These are phyloP conservation scores for Silene latifolia DNA, from an alignment of 148 eudicot species.

Conservation along the genomic window DNA sequence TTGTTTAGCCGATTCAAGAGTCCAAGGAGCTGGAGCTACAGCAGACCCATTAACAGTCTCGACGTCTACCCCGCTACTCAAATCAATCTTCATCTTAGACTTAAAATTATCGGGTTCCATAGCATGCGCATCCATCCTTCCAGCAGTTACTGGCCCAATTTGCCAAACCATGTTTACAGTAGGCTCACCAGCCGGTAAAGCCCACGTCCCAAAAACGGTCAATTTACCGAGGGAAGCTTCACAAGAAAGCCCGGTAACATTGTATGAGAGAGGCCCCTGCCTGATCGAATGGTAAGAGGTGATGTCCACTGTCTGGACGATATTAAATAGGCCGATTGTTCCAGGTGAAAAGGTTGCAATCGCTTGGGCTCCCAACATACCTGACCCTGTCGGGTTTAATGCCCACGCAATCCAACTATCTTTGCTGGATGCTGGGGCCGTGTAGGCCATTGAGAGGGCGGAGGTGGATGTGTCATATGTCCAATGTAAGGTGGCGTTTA, in stretches of 20 bases:
- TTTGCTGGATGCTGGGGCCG: slow-evolving; percentile 30
- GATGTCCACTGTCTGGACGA: slow-evolving; percentile 44
- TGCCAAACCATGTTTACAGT: slow-evolving; percentile 67
- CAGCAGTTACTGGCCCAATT: slow-evolving; percentile 46
- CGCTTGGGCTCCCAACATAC: slow-evolving; percentile 66
- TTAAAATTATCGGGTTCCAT: slow-evolving; percentile 45
- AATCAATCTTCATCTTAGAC: slow-evolving; percentile 12
- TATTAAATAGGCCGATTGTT: slow-evolving; percentile 27
- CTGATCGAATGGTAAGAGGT: slow-evolving; percentile 27
- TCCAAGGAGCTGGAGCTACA: background rate
- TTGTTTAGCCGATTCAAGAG: background rate
- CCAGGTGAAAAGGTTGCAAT: slow-evolving; percentile 37
- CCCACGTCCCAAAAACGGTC: slow-evolving; percentile 45
- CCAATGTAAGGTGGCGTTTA: slow-evolving; percentile 56
- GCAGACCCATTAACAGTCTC: background rate
- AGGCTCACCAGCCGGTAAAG: slow-evolving; percentile 18
- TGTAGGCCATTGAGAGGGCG: slow-evolving; percentile 60
- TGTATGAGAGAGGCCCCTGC: slow-evolving; percentile 29
- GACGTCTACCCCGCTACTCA: background rate
- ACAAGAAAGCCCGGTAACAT: slow-evolving; percentile 22
- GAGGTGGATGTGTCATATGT: slow-evolving; percentile 34
- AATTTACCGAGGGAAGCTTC: slow-evolving; percentile 22
- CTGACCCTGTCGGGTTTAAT: slow-evolving; percentile 53
- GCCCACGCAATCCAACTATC: slow-evolving; percentile 83
- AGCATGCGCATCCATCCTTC: slow-evolving; percentile 42